A percentile compares a stretch with the other conserved stretches of the same genome.
phyloP scores from a whole-genome alignment of 495 filamentous ascomycete genomes.

The Schizothecium vesticola region DNA sequence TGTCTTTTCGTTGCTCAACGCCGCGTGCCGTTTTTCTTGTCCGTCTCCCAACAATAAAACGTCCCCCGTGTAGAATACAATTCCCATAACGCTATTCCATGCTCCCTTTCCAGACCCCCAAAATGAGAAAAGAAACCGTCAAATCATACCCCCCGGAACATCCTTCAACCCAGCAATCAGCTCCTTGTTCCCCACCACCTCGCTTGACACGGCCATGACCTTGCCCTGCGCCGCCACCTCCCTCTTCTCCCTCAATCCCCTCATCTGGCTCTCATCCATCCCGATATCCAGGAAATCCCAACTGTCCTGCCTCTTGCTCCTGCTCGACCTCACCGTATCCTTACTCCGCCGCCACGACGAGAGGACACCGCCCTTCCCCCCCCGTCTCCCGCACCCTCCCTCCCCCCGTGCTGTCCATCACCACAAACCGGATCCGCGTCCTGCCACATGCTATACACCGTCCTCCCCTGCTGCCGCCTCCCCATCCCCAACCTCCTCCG shows the following conservation, averaged over 20 bases:
- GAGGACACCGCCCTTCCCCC: neutral
- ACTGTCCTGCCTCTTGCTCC: conserved; percentile 2
- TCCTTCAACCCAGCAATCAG: neutral
- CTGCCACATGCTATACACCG: conserved; percentile 2
- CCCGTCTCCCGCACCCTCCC: neutral
- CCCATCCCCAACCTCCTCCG: neutral
- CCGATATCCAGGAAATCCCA: conserved; percentile 22
- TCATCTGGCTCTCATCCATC: conserved; percentile 1
- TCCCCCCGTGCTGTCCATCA: neutral
- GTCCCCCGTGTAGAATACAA: neutral
- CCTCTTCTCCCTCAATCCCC: neutral
- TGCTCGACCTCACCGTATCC: neutral
- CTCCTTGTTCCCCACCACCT: neutral
- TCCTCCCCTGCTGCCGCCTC: neutral
- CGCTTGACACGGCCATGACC: neutral
- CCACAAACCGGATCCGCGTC: neutral
- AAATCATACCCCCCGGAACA: neutral
- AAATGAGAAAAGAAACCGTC: neutral
- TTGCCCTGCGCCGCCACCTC: neutral
- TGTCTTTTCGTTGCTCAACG: neutral
- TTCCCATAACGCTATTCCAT: neutral
- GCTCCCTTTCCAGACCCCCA: neutral
- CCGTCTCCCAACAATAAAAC: neutral
- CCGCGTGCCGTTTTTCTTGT: neutral
- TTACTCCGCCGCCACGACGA: neutral